phyloP scores from a whole-genome alignment of 306 rosid species.

The Prunus kanzakura region DNA sequence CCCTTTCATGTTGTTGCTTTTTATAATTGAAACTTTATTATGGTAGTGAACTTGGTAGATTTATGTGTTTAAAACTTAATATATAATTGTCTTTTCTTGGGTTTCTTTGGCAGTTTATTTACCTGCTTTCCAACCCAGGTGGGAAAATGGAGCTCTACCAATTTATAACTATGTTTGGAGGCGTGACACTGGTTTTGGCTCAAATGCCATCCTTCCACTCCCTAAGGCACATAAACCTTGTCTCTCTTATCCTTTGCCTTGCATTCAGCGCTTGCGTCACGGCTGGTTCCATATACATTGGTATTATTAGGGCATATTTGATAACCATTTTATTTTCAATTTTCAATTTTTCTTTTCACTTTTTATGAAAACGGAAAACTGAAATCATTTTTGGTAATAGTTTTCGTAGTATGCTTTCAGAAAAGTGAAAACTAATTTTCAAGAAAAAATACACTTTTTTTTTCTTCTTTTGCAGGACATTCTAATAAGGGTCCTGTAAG shows the following conservation, averaged over 20 bases:
- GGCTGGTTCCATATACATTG: conserved; percentile 55
- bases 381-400: too few species aligned
- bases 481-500: conserved; percentile 48
- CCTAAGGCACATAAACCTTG: conserved; percentile 62
- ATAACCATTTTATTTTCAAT: background rate
- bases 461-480: background rate
- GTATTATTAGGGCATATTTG: conserved; percentile 27
- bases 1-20: too few species aligned
- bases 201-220: conserved; percentile 91
- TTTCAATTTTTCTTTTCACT: background rate
- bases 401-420: too few species aligned
- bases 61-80: background rate
- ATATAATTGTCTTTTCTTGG: background rate
- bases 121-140: conserved; percentile 49
- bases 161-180: conserved; percentile 56
- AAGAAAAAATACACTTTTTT: too few species aligned
- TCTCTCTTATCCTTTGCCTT: conserved; percentile 58
- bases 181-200: conserved; percentile 49
- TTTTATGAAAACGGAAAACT: too few species aligned
- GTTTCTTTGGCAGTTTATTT: conserved; percentile 52
- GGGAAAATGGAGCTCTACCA: conserved; percentile 71
- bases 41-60: too few species aligned
- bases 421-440: too few species aligned
- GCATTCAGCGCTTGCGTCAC: conserved; percentile 47
- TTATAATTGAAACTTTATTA: too few species aligned